A percentile compares a stretch with the other conserved stretches of the same genome.
Evolutionary conservation across 2,329 filamentous ascomycete species (phyloP).

Genomic region (Sordariomycetes sp.): DNA sequence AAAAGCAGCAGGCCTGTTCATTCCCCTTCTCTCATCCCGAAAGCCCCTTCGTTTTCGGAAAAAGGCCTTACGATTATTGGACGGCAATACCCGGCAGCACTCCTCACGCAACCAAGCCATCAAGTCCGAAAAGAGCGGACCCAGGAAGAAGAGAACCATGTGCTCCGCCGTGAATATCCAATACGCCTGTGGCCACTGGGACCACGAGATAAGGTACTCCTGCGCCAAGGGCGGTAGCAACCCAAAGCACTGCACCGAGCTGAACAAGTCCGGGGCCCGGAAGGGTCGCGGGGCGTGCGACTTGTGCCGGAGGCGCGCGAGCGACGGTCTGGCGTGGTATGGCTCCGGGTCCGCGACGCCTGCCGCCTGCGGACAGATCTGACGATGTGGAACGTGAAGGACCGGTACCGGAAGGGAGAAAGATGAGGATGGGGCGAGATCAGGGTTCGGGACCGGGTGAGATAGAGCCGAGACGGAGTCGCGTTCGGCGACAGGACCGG

Average conservation of each 20-base stretch:
- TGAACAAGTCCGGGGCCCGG: neutral
- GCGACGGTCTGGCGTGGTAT: neutral
- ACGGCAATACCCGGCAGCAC: neutral
- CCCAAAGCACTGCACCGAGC: neutral
- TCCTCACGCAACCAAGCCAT: neutral
- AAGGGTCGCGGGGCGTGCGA: neutral
- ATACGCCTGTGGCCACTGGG: slow-evolving; percentile 3
- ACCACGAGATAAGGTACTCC: neutral
- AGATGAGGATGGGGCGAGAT: neutral
- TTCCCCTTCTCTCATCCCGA: neutral
- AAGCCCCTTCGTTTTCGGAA: neutral
- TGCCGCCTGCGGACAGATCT: neutral
- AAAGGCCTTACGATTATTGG: too few species aligned
- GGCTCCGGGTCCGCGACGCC: neutral
- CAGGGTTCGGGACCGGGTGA: neutral
- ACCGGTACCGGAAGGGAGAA: neutral
- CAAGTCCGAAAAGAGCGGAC: neutral
- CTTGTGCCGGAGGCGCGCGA: neutral
- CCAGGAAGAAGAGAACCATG: neutral
- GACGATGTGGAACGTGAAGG: neutral
- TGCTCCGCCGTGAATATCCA: slow-evolving; percentile 3
- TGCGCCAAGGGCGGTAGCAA: neutral
- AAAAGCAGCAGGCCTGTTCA: neutral
- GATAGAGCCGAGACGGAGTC: neutral
- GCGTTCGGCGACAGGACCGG: neutral